Evolutionary conservation across 169 alveolate genomes (phyloP).

Genomic region (Cryptosporidium andersoni): DNA sequence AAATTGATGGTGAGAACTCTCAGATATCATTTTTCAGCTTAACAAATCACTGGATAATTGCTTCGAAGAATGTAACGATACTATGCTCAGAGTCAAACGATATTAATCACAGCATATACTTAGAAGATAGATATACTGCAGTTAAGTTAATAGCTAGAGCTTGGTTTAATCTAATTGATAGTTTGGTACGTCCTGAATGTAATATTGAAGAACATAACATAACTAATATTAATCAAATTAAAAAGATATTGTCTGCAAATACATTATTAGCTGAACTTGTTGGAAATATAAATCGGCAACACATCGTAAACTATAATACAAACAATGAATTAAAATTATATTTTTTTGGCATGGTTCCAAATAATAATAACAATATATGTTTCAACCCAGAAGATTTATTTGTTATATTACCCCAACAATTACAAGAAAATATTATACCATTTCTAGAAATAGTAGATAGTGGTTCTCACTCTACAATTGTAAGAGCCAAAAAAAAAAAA

Average conservation of each 20-base stretch:
- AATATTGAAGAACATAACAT: background rate
- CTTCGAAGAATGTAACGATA: slow-evolving; percentile 55
- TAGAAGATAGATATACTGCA: slow-evolving; percentile 13
- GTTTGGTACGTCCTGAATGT: background rate
- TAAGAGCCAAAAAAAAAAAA: background rate
- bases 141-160: slow-evolving; percentile 13
- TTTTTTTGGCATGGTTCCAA: slow-evolving; percentile 39
- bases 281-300: slow-evolving; percentile 31
- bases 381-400: background rate
- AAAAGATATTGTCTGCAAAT: background rate
- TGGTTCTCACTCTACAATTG: too few species aligned
- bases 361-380: background rate
- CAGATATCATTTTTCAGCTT: slow-evolving; percentile 49
- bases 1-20: slow-evolving; percentile 61
- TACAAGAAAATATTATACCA: slow-evolving; percentile 1
- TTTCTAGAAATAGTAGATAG: background rate
- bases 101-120: background rate
- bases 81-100: slow-evolving; percentile 31
- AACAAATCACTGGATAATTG: slow-evolving; percentile 64
- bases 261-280: slow-evolving; percentile 37
- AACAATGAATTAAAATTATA: background rate
- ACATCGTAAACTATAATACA: slow-evolving; percentile 13
- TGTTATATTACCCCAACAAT: background rate
- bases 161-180: slow-evolving; percentile 33
- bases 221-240: background rate